Evolutionary conservation across 768 basidiomycete species (phyloP).

Genomic region (Mrakia hoshinonis): DNA sequence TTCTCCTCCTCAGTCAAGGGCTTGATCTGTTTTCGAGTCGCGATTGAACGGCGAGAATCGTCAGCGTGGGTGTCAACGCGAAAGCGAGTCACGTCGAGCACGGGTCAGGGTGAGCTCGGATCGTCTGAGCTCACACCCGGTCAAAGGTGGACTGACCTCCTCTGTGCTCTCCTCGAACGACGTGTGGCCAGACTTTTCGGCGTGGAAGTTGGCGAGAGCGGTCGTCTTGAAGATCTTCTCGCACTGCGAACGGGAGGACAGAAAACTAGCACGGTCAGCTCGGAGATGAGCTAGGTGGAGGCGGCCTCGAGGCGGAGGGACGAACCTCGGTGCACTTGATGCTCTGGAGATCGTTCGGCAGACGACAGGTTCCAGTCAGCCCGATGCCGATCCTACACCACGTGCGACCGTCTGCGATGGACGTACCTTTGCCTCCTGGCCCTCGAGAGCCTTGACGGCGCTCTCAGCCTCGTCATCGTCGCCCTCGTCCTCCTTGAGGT

Average conservation of each 20-base stretch:
- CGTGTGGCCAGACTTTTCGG: constrained; percentile 89
- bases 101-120: not conserved
- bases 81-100: not conserved
- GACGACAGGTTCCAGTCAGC: no score
- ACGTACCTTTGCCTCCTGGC: constrained; percentile 36
- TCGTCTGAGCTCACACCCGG: no score
- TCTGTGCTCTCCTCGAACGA: constrained; percentile 93
- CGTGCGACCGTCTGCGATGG: not conserved
- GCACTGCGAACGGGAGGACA: constrained; percentile 46
- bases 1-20: constrained; percentile 93
- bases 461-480: constrained; percentile 50
- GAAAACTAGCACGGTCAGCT: not conserved
- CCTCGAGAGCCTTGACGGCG: constrained; percentile 35
- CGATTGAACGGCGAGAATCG: not conserved
- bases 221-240: constrained; percentile 79
- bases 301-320: not conserved
- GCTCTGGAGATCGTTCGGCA: constrained; percentile 26
- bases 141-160: constrained; percentile 51
- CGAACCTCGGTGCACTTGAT: constrained; percentile 34
- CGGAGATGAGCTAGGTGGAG: not conserved
- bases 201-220: constrained; percentile 82
- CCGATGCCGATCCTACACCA: constrained; percentile 31
- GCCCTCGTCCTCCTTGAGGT: constrained; percentile 54
- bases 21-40: constrained; percentile 54
- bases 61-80: constrained; percentile 11